Conservation (phyloP, 2,329 filamentous ascomycete genomes). For the Pseudogymnoascus sp. region DNA sequence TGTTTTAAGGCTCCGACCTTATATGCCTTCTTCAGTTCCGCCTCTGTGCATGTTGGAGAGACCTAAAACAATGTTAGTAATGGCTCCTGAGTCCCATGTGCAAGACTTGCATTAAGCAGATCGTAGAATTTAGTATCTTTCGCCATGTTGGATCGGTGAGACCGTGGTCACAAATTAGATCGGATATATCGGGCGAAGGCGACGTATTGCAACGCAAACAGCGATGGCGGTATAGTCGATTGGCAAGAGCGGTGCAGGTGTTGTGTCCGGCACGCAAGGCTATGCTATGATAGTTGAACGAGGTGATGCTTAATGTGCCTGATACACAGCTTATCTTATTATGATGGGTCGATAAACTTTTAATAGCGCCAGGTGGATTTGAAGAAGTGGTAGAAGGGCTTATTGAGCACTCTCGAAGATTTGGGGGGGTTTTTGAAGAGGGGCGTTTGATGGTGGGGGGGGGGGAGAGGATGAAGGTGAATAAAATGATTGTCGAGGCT, state of each 20-base stretch:
- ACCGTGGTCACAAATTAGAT: background rate
- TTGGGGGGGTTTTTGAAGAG: background rate
- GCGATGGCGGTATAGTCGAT: background rate
- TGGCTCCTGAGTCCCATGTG: slow-evolving; percentile 10
- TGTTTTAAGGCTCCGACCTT: slow-evolving; percentile 75
- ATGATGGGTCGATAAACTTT: background rate
- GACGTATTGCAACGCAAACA: background rate
- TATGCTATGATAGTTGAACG: background rate
- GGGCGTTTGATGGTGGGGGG: background rate
- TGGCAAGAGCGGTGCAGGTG: background rate
- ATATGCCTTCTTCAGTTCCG: slow-evolving; percentile 87
- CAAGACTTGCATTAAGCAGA: slow-evolving; percentile 58
- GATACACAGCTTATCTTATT: background rate
- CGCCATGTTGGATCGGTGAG: slow-evolving; percentile 50
- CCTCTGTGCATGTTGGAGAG: slow-evolving; percentile 67
- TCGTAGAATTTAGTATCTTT: slow-evolving; percentile 77
- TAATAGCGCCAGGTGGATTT: background rate
- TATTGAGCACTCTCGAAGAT: background rate
- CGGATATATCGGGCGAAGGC: background rate
- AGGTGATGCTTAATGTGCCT: background rate
- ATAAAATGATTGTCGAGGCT: slow-evolving; percentile 8
- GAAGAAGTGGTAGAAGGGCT: background rate
- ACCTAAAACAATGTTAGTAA: slow-evolving; percentile 47
- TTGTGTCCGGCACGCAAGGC: background rate
- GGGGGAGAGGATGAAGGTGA: background rate